These are phyloP conservation scores for Corchorus olitorius DNA, from an alignment of 345 rosid genomes.

Conservation along the genomic window DNA sequence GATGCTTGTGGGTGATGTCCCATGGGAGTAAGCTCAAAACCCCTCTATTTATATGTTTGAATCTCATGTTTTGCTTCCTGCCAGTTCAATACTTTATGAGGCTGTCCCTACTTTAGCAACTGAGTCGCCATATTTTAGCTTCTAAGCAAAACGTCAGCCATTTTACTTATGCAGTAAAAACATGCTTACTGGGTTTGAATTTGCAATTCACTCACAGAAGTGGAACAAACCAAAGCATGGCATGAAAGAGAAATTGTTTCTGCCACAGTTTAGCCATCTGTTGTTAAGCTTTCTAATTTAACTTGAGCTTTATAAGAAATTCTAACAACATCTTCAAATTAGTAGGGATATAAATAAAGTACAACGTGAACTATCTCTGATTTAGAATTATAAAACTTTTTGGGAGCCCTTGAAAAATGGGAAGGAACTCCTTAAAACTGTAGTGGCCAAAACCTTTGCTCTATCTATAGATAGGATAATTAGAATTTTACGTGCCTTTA, in stretches of 20 bases:
- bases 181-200: neutral
- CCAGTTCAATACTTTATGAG: neutral
- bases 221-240: neutral
- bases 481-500: neutral
- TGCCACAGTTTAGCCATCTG: neutral
- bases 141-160: neutral
- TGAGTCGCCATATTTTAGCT: neutral
- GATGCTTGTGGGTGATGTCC: slow-evolving; percentile 86
- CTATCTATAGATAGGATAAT: neutral
- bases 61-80: neutral
- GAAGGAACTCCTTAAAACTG: neutral
- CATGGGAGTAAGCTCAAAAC: slow-evolving; percentile 64
- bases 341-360: neutral
- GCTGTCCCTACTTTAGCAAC: neutral
- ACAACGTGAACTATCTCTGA: neutral
- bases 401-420: neutral
- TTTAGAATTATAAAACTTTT: neutral
- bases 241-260: neutral
- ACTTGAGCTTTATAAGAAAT: neutral
- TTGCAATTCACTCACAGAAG: neutral
- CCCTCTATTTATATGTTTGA: neutral
- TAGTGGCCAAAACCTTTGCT: neutral
- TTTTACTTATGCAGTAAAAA: neutral
- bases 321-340: neutral
- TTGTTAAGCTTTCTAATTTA: neutral